A percentile compares a stretch with the other conserved stretches of the same genome.
These are phyloP conservation scores for Pythium dissimile DNA, from an alignment of 352 stramenopile species.

Conservation along the genomic window DNA sequence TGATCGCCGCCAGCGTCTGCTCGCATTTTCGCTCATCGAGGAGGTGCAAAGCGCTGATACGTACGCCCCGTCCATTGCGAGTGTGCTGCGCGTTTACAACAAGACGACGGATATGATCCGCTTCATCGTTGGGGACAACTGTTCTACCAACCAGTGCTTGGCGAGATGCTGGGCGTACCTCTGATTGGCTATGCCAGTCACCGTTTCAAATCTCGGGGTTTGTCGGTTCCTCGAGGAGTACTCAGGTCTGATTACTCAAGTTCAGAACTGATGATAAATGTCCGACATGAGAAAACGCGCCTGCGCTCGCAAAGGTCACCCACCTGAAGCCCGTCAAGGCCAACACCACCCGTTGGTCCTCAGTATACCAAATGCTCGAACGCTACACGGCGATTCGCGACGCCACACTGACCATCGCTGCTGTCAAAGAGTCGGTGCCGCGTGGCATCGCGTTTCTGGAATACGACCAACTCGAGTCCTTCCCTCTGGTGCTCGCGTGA, in stretches of 20 bases:
- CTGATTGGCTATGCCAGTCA: slow-evolving; percentile 16
- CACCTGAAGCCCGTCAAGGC: background rate
- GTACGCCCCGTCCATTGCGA: slow-evolving; percentile 1
- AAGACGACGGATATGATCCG: slow-evolving; percentile 5
- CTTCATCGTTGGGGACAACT: slow-evolving; percentile 18
- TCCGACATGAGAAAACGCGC: too few species aligned
- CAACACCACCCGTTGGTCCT: slow-evolving; percentile 14
- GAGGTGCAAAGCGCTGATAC: slow-evolving; percentile 1
- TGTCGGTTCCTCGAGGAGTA: background rate
- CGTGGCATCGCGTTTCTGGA: too few species aligned
- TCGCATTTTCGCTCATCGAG: background rate
- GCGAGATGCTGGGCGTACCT: slow-evolving; percentile 4
- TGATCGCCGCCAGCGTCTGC: background rate
- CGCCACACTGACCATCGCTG: background rate
- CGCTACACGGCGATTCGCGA: slow-evolving; percentile 10
- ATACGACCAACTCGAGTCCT: too few species aligned
- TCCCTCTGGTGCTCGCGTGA: too few species aligned
- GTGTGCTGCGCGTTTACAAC: background rate
- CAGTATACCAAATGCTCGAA: slow-evolving; percentile 9
- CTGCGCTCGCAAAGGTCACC: background rate
- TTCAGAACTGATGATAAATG: too few species aligned
- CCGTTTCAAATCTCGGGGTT: slow-evolving; percentile 10
- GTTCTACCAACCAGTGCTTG: slow-evolving; percentile 11
- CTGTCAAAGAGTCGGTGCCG: slow-evolving; percentile 16
- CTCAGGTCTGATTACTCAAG: background rate